Evolutionary conservation across 192 early-diverging fungal genomes (phyloP), one percentile per base, ranked within the genome.

Genomic region (Coemansia sp.): DNA sequence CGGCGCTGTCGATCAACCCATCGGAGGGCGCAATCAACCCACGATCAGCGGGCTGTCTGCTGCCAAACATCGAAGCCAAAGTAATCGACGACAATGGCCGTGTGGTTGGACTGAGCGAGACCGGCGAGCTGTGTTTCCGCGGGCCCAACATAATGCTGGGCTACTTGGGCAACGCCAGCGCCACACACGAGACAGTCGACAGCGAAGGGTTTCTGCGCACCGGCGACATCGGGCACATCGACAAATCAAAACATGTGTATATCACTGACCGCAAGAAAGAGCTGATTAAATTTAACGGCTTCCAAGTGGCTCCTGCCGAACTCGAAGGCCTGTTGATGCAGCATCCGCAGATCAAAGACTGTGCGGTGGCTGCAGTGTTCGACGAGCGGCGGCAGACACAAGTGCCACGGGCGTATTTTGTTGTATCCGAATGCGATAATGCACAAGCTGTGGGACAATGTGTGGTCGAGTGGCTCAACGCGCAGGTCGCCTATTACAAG

Each of bases 221-320:
- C 6, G 89, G 89, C 13, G 95, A 97, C 68, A 75, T 97, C 27
- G 92, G 83, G 2, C 45, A 83, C 9, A 78, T 88, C 5, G 87
- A 90, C 66, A 65, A 71, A 22, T 37, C 87, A 3, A 83, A 83
- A 12, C 62, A 83, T 37, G 82, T 88, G 57, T 87, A 66, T 52
- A 75, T 88, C 24, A 81, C 85, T 7, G 88, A 89, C 63, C 87
- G 95, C 11, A 61, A 90, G n/a, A 96, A 95, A 78, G 92, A 94
- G 62, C 84, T 96, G 50, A 95, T 95, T 73, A 97, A 97, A 68
- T 95, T 93, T 86, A 95, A 97, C 62, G 85, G 87, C 0, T 70
- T 84, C 59, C 82, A 85, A 74, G 90, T 97, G 4, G 82, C 93
- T 0, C 93, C 94, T 0, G 90, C 93, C 6, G 93, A 97, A 68